Evolutionary conservation across 495 filamentous ascomycete species (phyloP), one percentile per base, ranked within the genome.

Genomic region (Podospora appendiculata): DNA sequence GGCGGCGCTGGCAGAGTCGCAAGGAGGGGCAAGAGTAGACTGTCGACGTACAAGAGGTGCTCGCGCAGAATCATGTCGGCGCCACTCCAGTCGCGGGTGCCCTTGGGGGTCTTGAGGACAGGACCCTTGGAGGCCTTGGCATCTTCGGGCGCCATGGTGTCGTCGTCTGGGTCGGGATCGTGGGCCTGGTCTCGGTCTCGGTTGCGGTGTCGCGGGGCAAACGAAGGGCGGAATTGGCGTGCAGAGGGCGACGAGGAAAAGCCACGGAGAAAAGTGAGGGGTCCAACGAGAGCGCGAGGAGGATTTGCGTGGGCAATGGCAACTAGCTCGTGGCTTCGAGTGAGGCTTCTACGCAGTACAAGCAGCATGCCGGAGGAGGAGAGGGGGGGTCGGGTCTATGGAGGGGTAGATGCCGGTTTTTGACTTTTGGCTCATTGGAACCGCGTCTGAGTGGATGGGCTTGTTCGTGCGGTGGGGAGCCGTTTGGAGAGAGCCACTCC

Each of bases 61-160:
- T 63, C 54, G 36, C 60, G 57, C 2, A 60, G 48, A 41, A 55
- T 32, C 33, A 55, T 25, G 33, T 60, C 54, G 35, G 45, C 39
- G 18, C 63, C 63, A 12, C 57, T 47, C 61, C 60, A 63, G 33
- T 63, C 57, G 19, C 58, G 51, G 10, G 54, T 63, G 18, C 60
- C 60, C 38, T 72, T 62, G 18, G 66, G 58, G 10, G 71, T 67
- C 55, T 72, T 55, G 11, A 70, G 55, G 14, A 38, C 25, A 8
- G 43, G 43, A 4, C 25, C 8, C 43, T 45, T 45, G 18, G 19
- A 10, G 10, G 25, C 18, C 32, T 47, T 47, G 17, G 10, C 44
- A 12, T 47, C 33, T 35, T 47, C 18, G 45, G 45, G 32, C 25
- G 34, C 32, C 33, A 47, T 47, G 32, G 35, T 47, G 43, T 25